These are phyloP conservation scores for Hyaloscypha finlandica DNA, from an alignment of 495 filamentous ascomycete species.

Conservation along the genomic window DNA sequence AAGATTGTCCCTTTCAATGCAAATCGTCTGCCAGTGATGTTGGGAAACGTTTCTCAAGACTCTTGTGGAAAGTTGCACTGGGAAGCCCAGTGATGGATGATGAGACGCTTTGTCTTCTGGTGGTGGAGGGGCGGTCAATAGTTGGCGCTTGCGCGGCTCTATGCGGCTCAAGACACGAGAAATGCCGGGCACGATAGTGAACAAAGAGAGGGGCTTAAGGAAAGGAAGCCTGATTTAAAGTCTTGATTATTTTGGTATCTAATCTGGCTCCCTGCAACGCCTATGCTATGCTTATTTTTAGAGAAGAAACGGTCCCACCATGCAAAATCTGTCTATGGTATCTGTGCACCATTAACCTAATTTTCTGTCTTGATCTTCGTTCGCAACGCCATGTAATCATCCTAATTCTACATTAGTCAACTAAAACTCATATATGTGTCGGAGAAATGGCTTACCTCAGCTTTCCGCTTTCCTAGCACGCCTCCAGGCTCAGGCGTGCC, in stretches of 20 bases:
- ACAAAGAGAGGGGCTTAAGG: not conserved
- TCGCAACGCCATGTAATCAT: constrained; percentile 24
- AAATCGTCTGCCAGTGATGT: no score
- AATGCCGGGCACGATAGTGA: no score
- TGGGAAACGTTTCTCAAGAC: no score
- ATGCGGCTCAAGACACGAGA: no score
- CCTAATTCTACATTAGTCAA: constrained; percentile 10
- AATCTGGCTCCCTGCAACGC: not conserved
- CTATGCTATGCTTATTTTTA: not conserved
- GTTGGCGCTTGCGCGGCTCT: no score
- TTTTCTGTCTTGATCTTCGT: constrained; percentile 28
- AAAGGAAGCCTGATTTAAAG: no score
- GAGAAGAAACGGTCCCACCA: not conserved
- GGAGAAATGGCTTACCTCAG: constrained; percentile 56
- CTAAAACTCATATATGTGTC: not conserved
- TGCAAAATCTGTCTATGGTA: not conserved
- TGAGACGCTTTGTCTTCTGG: no score
- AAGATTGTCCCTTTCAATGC: no score
- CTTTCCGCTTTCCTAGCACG: constrained; percentile 75
- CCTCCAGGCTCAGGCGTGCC: constrained; percentile 57
- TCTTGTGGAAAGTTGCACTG: no score
- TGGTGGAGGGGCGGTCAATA: no score
- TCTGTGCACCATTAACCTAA: not conserved
- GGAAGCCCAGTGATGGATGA: no score
- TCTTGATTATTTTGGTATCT: not conserved